Evolutionary conservation across 345 rosid species (phyloP), one percentile per base, ranked within the genome.

Genomic region (Triadica sebifera): DNA sequence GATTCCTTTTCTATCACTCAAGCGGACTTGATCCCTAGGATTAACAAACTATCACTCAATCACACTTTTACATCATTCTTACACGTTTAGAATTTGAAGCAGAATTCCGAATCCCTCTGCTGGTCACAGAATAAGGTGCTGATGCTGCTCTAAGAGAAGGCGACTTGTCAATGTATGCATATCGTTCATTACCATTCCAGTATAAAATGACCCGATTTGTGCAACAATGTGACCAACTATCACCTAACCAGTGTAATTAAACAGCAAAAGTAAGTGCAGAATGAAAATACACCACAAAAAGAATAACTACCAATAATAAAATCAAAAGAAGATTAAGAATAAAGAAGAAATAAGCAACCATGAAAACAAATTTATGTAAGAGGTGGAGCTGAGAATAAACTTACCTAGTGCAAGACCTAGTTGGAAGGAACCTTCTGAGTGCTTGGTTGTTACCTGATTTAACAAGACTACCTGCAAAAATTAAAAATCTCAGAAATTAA

Each of bases 211-310:
- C 70, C 78, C 98, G 84, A 80, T 89, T 90, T 12, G 98, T 92
- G 86, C 93, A 94, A 4, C 88, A 88, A 80, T 92, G 95, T 47
- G 98, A 92, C 98, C 98, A 94, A 85, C 97, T 90, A 78, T 95
- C 98, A 25, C 98, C 97, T 94, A 80, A 71, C 59, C 78, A 74
- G 41, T 9, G 68, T 52, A 38, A 70, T 65, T 65, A 43, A 53
- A 62, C 77, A 49, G 24, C 58, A 12, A 20, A 46, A 56, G 41
- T 63, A 65, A 25, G 43, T 62, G 51, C 25, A 20, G n/a, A 13
- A 51, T 19, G n/a, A 12, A 17, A 0, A 12, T 13, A 41, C 60
- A 24, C 68, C 10, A 4, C 24, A 56, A 52, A 39, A 56, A 41
- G 25, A 47, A 43, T 43, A 43, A 43, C 47, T 43, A 43, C 9